Base-by-base conservation (phyloP, 148 eudicot species). In the Rhododendron henanense region DNA sequence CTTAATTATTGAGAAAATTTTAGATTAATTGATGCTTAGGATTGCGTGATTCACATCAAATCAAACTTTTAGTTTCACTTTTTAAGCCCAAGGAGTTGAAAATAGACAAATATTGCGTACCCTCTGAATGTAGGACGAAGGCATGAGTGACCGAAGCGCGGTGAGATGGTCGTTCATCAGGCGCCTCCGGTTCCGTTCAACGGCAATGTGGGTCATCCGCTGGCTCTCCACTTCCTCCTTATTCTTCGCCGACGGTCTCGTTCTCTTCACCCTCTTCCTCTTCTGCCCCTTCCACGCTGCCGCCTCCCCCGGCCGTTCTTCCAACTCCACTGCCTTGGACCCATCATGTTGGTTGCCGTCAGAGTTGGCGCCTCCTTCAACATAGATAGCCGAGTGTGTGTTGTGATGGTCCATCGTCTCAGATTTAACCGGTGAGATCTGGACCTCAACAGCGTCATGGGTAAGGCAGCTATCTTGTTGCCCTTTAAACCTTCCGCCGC, bases 121-220 rank as follows among this genome's bases (percentile, higher is more conserved):
- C 94, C 93, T 89, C 84, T 91, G 94, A 78, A 89, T 85, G 86
- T 92, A 91, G 71, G 92, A 90, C 79, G 93, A 84, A 28, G 94
- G 94, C 93, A 92, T 91, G 11, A 92, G 65, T 18, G 93, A 85
- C 23, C 92, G 86, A n/a, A 92, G 91, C 1, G 91, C 90, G 86
- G 75, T 85, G 47, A 92, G 94, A 82, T 92, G 93, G 33, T 92
- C 91, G 83, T 92, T 92, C 94, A 92, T 92, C 28, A 85, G 94
- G 2, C 90, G 84, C 14, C 94, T 84, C 5, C 94, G 90, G 78
- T 92, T 92, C 33, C 94, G 89, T 45, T 92, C 94, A 7, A 92
- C 94, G 9, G 94, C 91, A 89, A 92, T 92, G 90, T 92, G 94
- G 5, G 93, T 90, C 93, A 92, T 92, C 47, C 94, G 77, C 86